Base-by-base conservation (phyloP, 192 early-diverging fungal genomes). In the Podila epicladia region DNA sequence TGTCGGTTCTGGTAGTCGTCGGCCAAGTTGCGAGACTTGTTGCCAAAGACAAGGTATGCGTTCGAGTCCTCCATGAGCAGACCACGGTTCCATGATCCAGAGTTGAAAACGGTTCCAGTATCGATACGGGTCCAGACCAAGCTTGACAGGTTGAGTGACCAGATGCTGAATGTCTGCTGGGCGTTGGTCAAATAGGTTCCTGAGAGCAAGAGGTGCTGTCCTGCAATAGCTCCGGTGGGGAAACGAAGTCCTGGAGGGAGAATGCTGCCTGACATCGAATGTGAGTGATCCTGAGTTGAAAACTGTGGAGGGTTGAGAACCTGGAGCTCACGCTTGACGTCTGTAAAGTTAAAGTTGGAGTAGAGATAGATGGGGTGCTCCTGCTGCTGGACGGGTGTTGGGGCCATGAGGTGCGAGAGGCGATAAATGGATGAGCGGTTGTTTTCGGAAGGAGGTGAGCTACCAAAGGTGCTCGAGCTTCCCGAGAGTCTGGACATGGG, bases 1-100 rank as follows among this genome's bases (percentile, higher is more conserved):
- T 92, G 91, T 37, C 93, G 88, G 55, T 92, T 87, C 74, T 92
- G 90, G 69, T 94, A 94, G 65, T 94, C 93, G 63, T 93, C 89
- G 15, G 88, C 84, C n/a, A 93, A 75, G 71, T 85, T 87, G 31
- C 93, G 86, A 4, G 78, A 69, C 49, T 82, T 87, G 71, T 94
- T 86, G 17, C 93, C 93, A 83, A 94, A 94, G 12, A 93, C 85
- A 29, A 91, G 73, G 65, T 90, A 87, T 26, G 87, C 84, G 49
- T 93, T 91, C 22, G 85, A 82, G 64, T 86, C 82, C 35, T 87
- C 85, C 32, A 90, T 79, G 22, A 94, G 73, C 1, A 93, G 65
- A 20, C 89, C 91, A 62, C 90, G 83, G 80, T 94, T 93, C 93
- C 93, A 94, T 45, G 91, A 91, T 2, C 93, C 93, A 2, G 85